Evolutionary conservation across 768 basidiomycete species (phyloP), one percentile per base, ranked within the genome.

Genomic region (Tricholoma sp.): DNA sequence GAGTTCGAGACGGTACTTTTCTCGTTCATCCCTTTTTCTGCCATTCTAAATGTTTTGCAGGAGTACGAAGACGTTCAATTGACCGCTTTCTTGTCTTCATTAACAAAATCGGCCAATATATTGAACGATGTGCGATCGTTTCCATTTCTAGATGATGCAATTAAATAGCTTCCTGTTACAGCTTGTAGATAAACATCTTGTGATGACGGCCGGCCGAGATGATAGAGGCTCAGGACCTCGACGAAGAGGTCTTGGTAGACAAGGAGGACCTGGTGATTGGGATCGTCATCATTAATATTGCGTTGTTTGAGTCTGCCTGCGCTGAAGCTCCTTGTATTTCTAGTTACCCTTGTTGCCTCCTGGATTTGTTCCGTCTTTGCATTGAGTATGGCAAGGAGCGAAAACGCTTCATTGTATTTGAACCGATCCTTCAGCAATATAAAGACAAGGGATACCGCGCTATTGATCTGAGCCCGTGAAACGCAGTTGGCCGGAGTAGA

Each of bases 51-150:
- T 31, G 29, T 52, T 31, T 51, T 11, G 37, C 63, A 97, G 94
- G 96, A 99, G 82, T 93, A 95, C 71, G 89, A 89, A 65, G 95
- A 99, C 68, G 94, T 96, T 14, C 93, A 97, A 59, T 76, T 99
- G 27, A 97, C 94, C 1, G 86, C 89, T 8, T 91, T 92, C 72
- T 77, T 99, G 11, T 86, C 93, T 0, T 83, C 86, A 12, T 72
- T 99, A 57, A 98, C 95, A 6, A 95, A 94, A 72, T 89, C 91
- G 29, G 80, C 95, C 14, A 88, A 87, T 61, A 83, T 87, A 9
- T 71, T 98, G 57, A 98, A 95, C 68, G 93, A 96, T 64, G 95
- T 96, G 66, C 64, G 91, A 64, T 2, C n/a, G 8, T 31, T 39
- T 32, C 59, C 31, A 35, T 43, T 50, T 39, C 16, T 54, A 52